These are phyloP conservation scores for Cyanodermella asteris DNA, from an alignment of 2,329 filamentous ascomycete species.

Conservation along the genomic window DNA sequence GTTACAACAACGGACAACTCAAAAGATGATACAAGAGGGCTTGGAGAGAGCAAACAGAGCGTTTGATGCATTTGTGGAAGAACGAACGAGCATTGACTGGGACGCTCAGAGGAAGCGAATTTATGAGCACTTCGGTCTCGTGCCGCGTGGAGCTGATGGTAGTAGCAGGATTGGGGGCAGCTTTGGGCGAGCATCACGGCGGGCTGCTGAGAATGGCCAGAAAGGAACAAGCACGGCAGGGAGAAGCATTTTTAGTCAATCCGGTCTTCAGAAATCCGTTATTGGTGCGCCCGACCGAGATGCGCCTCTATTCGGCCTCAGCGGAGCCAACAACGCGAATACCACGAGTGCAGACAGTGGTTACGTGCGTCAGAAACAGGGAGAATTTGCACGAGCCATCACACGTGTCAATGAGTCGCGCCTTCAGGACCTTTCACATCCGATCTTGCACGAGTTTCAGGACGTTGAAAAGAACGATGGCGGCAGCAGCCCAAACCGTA, in stretches of 20 bases:
- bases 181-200: slow-evolving; percentile 27
- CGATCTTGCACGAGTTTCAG: slow-evolving; percentile 54
- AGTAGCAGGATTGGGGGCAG: slow-evolving; percentile 17
- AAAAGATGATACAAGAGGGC: slow-evolving; percentile 82
- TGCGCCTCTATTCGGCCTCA: slow-evolving; percentile 44
- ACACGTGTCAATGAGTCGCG: slow-evolving; percentile 56
- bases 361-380: slow-evolving; percentile 64
- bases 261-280: slow-evolving; percentile 59
- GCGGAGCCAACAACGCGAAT: slow-evolving; percentile 34
- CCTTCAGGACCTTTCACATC: slow-evolving; percentile 42
- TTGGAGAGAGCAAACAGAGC: slow-evolving; percentile 72
- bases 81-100: slow-evolving; percentile 90
- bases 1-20: slow-evolving; percentile 71
- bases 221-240: slow-evolving; percentile 15
- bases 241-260: slow-evolving; percentile 43
- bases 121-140: slow-evolving; percentile 87
- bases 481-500: slow-evolving; percentile 49
- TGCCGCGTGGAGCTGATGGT: slow-evolving; percentile 22
- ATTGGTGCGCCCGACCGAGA: slow-evolving; percentile 56
- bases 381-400: slow-evolving; percentile 57
- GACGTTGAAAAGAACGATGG: slow-evolving; percentile 49
- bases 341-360: slow-evolving; percentile 41
- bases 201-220: slow-evolving; percentile 9
- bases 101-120: slow-evolving; percentile 80
- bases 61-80: slow-evolving; percentile 83